phyloP scores from a whole-genome alignment of 2,329 filamentous ascomycete genomes.

The Zopfia rhizophila region DNA sequence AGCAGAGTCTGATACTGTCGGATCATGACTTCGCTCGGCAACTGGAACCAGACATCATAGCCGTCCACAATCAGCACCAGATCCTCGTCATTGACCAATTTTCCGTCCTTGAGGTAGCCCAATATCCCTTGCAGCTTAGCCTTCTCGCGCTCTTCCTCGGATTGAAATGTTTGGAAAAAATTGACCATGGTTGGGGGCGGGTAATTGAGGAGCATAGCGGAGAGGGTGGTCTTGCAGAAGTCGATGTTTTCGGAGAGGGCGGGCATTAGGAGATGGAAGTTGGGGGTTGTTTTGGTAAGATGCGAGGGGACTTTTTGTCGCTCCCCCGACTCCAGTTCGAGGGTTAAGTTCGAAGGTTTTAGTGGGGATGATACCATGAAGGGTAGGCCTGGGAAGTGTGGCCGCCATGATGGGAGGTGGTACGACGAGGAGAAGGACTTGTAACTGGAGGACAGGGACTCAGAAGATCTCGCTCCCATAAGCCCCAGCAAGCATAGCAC shows the following conservation, averaged over 20 bases:
- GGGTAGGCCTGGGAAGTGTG: conserved; percentile 34
- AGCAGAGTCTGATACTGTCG: conserved; percentile 68
- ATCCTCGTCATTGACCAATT: conserved; percentile 66
- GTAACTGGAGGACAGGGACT: conserved; percentile 36
- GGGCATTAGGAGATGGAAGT: conserved; percentile 67
- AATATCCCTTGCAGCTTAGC: conserved; percentile 58
- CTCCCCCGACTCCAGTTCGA: conserved; percentile 46
- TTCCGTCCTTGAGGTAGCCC: conserved; percentile 60
- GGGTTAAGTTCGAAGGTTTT: conserved; percentile 46
- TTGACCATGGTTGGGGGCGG: conserved; percentile 67
- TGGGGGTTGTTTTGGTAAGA: conserved; percentile 46
- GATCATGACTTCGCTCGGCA: conserved; percentile 71
- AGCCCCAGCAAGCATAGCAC: conserved; percentile 33
- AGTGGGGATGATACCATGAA: conserved; percentile 38
- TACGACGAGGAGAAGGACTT: conserved; percentile 30
- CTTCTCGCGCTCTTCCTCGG: conserved; percentile 51
- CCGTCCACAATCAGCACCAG: conserved; percentile 72
- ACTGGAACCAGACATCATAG: conserved; percentile 72
- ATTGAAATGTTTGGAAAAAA: conserved; percentile 46
- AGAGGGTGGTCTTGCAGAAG: conserved; percentile 68
- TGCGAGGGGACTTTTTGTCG: conserved; percentile 37
- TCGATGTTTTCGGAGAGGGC: conserved; percentile 58
- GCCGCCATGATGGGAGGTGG: conserved; percentile 38
- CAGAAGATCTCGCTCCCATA: conserved; percentile 21
- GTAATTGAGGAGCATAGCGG: conserved; percentile 68